These are phyloP conservation scores for Colletotrichum chrysophilum DNA, from an alignment of 2,329 filamentous ascomycete genomes.

Conservation along the genomic window DNA sequence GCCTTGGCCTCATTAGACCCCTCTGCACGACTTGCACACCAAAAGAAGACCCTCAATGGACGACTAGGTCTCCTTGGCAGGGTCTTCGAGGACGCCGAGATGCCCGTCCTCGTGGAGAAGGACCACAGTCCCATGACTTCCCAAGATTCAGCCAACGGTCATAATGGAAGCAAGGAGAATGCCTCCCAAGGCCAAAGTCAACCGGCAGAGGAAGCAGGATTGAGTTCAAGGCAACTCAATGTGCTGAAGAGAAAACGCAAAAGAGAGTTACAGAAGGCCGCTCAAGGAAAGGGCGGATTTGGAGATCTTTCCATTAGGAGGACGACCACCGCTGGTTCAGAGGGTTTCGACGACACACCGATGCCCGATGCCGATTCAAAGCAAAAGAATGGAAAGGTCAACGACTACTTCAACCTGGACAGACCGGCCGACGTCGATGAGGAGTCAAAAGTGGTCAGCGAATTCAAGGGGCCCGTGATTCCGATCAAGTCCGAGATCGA, in stretches of 20 bases:
- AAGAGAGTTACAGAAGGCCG: constrained; percentile 84
- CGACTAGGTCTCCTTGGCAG: constrained; percentile 86
- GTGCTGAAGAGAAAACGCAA: constrained; percentile 94
- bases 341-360: constrained; percentile 67
- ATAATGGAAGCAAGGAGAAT: constrained; percentile 39
- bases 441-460: constrained; percentile 88
- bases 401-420: constrained; percentile 92
- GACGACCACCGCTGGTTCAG: constrained; percentile 64
- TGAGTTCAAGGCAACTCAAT: constrained; percentile 94
- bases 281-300: constrained; percentile 83
- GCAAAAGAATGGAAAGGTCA: constrained; percentile 64
- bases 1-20: constrained; percentile 83
- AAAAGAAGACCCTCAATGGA: constrained; percentile 85
- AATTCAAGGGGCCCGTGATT: constrained; percentile 86
- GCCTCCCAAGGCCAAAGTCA: constrained; percentile 40
- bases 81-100: constrained; percentile 83
- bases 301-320: constrained; percentile 82
- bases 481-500: constrained; percentile 88
- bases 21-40: constrained; percentile 78
- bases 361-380: constrained; percentile 56
- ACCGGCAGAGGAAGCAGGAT: constrained; percentile 66
- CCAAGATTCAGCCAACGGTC: constrained; percentile 44
- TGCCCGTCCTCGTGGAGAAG: constrained; percentile 59
- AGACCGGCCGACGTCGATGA: constrained; percentile 81
- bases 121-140: constrained; percentile 50